Evolutionary conservation across 129 eudicot genomes (phyloP).

Genomic region (Escallonia rubra): DNA sequence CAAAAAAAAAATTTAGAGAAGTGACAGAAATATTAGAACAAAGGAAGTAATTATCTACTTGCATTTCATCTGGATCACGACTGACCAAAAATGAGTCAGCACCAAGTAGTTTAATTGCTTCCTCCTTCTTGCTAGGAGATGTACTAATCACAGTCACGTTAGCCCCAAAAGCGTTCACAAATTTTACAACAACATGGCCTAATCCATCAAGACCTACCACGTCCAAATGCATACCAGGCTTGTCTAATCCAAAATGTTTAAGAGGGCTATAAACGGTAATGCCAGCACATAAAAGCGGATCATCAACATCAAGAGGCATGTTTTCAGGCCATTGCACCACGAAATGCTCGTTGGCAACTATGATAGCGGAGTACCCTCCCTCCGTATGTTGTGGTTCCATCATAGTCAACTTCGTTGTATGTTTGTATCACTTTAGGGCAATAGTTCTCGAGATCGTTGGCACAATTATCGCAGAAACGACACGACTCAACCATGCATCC

Average conservation of each 20-base stretch:
- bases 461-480: conserved; percentile 4
- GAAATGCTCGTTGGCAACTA: conserved; percentile 14
- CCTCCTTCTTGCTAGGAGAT: conserved; percentile 19
- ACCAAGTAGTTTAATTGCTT: conserved; percentile 13
- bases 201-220: conserved; percentile 26
- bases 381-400: conserved; percentile 20
- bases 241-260: conserved; percentile 15
- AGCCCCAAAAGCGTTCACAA: conserved; percentile 26
- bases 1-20: too few species aligned
- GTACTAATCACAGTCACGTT: conserved; percentile 25
- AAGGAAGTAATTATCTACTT: not conserved
- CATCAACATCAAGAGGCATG: conserved; percentile 17
- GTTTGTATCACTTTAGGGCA: conserved; percentile 21
- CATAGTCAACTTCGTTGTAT: conserved; percentile 1
- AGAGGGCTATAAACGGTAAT: conserved; percentile 22
- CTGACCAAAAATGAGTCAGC: conserved; percentile 15
- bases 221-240: conserved; percentile 16
- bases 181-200: conserved; percentile 22
- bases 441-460: conserved; percentile 13
- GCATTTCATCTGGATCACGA: conserved; percentile 6
- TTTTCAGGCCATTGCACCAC: conserved; percentile 21
- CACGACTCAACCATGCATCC: conserved; percentile 19
- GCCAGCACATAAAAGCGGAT: conserved; percentile 25
- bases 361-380: not conserved
- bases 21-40: too few species aligned